Evolutionary conservation across 768 basidiomycete genomes (phyloP).

Genomic region (Udeniomyces megalosporus): DNA sequence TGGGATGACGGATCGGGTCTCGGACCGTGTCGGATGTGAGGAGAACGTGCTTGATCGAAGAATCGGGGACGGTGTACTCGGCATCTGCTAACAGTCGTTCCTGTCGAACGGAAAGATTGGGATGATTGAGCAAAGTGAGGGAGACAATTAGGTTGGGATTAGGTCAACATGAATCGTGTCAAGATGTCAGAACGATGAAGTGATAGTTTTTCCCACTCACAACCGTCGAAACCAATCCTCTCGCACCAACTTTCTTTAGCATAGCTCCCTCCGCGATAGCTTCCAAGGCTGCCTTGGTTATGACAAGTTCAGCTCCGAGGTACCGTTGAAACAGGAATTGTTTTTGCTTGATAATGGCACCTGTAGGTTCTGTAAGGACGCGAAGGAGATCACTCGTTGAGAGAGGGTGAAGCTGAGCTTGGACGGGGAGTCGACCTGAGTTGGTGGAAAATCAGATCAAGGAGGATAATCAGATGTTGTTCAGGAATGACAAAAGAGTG

Average conservation of each 20-base stretch:
- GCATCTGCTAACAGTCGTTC: neutral
- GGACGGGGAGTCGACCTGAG: conserved; percentile 84
- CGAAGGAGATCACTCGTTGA: conserved; percentile 65
- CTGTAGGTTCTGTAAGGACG: conserved; percentile 83
- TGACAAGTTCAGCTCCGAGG: conserved; percentile 35
- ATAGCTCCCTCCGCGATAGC: too few relatives aligned
- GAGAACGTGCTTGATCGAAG: neutral
- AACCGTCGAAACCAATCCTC: too few relatives aligned
- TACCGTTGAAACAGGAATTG: neutral
- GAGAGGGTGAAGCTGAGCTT: conserved; percentile 66
- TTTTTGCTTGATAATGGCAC: conserved; percentile 42
- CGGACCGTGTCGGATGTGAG: neutral
- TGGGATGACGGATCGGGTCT: too few relatives aligned
- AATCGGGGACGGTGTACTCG: neutral
- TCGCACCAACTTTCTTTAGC: too few relatives aligned
- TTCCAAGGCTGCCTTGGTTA: too few relatives aligned
- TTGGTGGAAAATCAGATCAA: neutral
- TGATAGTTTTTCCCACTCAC: too few relatives aligned
- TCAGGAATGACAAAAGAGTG: too few relatives aligned
- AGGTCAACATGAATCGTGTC: too few relatives aligned
- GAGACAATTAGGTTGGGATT: too few relatives aligned
- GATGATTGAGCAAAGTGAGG: too few relatives aligned
- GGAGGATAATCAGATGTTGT: too few relatives aligned
- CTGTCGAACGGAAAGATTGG: conserved; percentile 47
- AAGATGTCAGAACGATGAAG: too few relatives aligned